Evolutionary conservation across 108 stramenopile genomes (phyloP).

Genomic region (Skeletonema potamos): DNA sequence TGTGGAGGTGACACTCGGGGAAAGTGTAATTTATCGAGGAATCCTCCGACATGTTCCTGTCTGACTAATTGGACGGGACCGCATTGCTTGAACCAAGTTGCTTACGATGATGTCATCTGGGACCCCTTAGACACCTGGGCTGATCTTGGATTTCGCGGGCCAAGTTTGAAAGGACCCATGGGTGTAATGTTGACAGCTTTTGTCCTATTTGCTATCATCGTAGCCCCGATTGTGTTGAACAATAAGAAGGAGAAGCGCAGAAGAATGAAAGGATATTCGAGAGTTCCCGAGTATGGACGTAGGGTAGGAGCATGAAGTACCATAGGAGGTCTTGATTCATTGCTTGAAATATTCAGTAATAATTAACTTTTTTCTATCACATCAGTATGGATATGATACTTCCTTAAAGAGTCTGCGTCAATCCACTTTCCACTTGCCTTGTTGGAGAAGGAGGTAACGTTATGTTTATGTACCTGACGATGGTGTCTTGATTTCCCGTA

Average conservation of each 20-base stretch:
- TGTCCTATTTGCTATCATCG: conserved; percentile 1
- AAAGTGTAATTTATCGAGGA: conserved; percentile 42
- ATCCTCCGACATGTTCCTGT: conserved; percentile 69
- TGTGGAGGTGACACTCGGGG: conserved; percentile 79
- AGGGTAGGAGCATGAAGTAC: neutral
- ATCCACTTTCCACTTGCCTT: no score
- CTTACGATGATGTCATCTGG: conserved; percentile 69
- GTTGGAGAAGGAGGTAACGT: no score
- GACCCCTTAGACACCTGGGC: conserved; percentile 65
- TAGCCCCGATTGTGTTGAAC: conserved; percentile 13
- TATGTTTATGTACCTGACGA: no score
- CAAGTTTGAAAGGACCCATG: conserved; percentile 10
- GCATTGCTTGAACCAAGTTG: conserved; percentile 69
- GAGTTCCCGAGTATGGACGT: neutral
- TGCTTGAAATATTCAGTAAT: no score
- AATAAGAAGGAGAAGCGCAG: neutral
- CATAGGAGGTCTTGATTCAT: no score
- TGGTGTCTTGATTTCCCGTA: no score
- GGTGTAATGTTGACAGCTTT: conserved; percentile 1
- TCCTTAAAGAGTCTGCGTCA: no score
- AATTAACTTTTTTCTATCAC: no score
- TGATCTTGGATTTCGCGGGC: conserved; percentile 72
- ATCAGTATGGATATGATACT: no score
- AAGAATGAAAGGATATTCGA: neutral
- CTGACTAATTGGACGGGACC: conserved; percentile 79